phyloP scores from a whole-genome alignment of 1,284 basidiomycete species.

The Macrocystidia cucumis region DNA sequence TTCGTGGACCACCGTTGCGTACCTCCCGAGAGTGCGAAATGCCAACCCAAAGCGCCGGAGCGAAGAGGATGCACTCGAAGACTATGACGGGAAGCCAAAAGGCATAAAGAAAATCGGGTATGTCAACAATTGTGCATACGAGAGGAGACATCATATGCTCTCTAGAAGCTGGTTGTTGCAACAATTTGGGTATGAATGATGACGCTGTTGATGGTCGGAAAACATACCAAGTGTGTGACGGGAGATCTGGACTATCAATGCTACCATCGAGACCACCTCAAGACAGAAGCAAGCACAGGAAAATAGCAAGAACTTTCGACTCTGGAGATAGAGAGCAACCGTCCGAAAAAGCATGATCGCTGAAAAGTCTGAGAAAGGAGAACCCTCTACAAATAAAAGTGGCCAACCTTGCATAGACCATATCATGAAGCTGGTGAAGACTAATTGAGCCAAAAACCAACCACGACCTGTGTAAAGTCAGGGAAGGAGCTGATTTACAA shows the following conservation, averaged over 20 bases:
- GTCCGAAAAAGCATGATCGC: constrained; percentile 20
- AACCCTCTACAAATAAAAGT: not conserved
- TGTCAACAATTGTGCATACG: too few species aligned
- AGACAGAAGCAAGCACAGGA: constrained; percentile 12
- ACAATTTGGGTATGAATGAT: too few species aligned
- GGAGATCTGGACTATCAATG: constrained; percentile 12
- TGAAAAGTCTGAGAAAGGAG: constrained; percentile 5
- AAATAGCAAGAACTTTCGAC: constrained; percentile 8
- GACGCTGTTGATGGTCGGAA: not conserved
- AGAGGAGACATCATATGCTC: too few species aligned
- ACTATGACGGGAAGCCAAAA: constrained; percentile 19
- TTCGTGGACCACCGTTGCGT: too few species aligned
- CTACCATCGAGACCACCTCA: constrained; percentile 14
- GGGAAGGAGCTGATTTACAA: too few species aligned
- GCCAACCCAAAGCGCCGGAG: constrained; percentile 13
- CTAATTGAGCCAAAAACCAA: constrained; percentile 12
- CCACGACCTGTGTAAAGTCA: constrained; percentile 7
- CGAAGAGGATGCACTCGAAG: constrained; percentile 17
- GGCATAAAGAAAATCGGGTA: too few species aligned
- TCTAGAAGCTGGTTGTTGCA: too few species aligned
- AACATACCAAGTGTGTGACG: constrained; percentile 10
- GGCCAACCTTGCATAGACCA: constrained; percentile 19
- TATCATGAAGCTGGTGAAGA: constrained; percentile 12
- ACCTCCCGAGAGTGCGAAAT: constrained; percentile 10
- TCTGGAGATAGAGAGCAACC: constrained; percentile 16